A percentile compares a stretch with the other conserved stretches of the same genome.
phyloP scores from a whole-genome alignment of 306 rosid species.

The Inga leiocalycina region DNA sequence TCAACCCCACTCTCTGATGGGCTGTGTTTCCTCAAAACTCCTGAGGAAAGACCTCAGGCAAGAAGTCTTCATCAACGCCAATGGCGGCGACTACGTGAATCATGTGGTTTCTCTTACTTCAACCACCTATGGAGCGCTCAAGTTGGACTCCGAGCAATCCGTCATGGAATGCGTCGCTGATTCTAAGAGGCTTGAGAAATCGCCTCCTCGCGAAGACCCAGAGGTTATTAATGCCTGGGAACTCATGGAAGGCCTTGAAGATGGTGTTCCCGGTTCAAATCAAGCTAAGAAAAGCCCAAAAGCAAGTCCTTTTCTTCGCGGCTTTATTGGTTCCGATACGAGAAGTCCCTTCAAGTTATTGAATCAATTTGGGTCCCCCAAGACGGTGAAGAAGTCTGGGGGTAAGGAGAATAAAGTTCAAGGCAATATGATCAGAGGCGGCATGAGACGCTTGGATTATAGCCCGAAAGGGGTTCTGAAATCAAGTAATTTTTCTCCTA shows the following conservation, averaged over 20 bases:
- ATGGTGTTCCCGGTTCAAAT: slow-evolving; percentile 57
- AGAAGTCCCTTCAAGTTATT: slow-evolving; percentile 76
- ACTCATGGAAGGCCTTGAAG: slow-evolving; percentile 96
- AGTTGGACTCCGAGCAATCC: slow-evolving; percentile 50
- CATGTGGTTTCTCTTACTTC: slow-evolving; percentile 96
- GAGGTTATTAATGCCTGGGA: slow-evolving; percentile 93
- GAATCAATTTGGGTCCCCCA: slow-evolving; percentile 77
- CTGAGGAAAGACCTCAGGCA: slow-evolving; percentile 55
- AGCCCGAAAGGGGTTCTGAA: slow-evolving; percentile 64
- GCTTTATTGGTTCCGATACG: slow-evolving; percentile 54
- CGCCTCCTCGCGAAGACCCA: slow-evolving; percentile 45
- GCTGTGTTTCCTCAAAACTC: slow-evolving; percentile 88
- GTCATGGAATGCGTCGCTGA: slow-evolving; percentile 34
- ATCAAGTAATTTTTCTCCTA: slow-evolving; percentile 39
- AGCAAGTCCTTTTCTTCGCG: slow-evolving; percentile 59
- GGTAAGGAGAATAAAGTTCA: slow-evolving; percentile 81
- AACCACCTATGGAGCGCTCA: slow-evolving; percentile 78
- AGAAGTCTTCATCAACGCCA: slow-evolving; percentile 47
- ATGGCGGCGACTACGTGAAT: slow-evolving; percentile 57
- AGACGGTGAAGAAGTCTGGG: slow-evolving; percentile 40
- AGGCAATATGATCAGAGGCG: slow-evolving; percentile 29
- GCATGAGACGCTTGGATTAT: slow-evolving; percentile 57
- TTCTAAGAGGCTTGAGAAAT: slow-evolving; percentile 27
- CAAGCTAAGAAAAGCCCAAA: slow-evolving; percentile 74
- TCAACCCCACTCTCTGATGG: slow-evolving; percentile 61